These are phyloP conservation scores for Trametopsis cervina DNA, from an alignment of 768 basidiomycete genomes.

Conservation along the genomic window DNA sequence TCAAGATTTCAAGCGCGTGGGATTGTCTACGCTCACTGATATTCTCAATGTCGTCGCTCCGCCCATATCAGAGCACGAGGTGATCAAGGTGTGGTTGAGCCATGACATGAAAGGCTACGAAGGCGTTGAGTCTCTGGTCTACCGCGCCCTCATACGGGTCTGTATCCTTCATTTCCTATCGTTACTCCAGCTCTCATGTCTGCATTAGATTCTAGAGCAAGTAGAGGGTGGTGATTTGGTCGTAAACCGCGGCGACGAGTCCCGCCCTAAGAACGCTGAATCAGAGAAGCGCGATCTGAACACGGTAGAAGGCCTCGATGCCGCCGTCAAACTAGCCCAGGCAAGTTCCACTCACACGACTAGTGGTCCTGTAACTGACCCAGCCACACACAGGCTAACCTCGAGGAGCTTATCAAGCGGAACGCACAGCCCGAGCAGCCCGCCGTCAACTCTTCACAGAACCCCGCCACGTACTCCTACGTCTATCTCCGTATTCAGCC, in stretches of 20 bases:
- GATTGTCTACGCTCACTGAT: conserved; percentile 83
- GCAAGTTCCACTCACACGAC: conserved; percentile 31
- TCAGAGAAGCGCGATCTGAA: conserved; percentile 62
- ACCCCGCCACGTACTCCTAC: conserved; percentile 78
- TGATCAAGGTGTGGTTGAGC: conserved; percentile 91
- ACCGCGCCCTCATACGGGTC: conserved; percentile 77
- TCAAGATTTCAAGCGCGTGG: conserved; percentile 83
- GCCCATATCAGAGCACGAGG: conserved; percentile 97
- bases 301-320: conserved; percentile 76
- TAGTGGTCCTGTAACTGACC: background rate
- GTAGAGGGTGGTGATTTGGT: conserved; percentile 89
- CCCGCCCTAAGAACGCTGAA: conserved; percentile 54
- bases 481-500: conserved; percentile 94
- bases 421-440: conserved; percentile 35
- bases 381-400: conserved; percentile 48
- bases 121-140: conserved; percentile 91
- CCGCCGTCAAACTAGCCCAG: conserved; percentile 80
- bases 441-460: conserved; percentile 29
- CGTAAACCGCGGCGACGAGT: conserved; percentile 78
- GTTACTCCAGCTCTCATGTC: background rate
- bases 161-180: conserved; percentile 17
- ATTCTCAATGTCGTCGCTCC: conserved; percentile 96
- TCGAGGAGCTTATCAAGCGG: conserved; percentile 68
- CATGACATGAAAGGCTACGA: conserved; percentile 98
- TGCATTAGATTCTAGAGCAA: conserved; percentile 75